Base-by-base conservation (phyloP, 202 grass and related monocot genomes). In the Setaria italica region DNA sequence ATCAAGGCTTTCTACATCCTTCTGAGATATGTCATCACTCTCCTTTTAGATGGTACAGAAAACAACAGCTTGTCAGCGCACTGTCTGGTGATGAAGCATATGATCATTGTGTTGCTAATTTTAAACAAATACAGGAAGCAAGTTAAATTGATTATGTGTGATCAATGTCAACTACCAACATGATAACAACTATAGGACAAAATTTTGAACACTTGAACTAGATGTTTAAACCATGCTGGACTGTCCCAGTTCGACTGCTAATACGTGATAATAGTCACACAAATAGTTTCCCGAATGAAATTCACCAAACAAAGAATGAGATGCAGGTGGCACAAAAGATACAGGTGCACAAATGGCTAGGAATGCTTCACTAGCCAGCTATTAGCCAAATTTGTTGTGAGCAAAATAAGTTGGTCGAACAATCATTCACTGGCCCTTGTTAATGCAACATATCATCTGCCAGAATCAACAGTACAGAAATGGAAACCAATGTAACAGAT, bases 1-100 rank as follows among this genome's bases (percentile, higher is more conserved):
- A 60, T 46, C 74, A 84, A 87, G 82, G 81, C 39, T 90, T 85
- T 94, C 92, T 77, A 94, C 47, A 56, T 92, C 92, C 66, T 88
- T 86, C 34, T 74, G 82, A 75, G 90, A 86, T 57, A 73, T 10
- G 64, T 64, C 87, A 69, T 86, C 85, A 66, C 33, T 75, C 42
- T 94, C 87, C 92, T 92, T 78, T 84, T 63, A 57, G 59, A 80
- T 48, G 32, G 19, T 70, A 46, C 68, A 74, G 20, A 48, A 83
- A 64, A 83, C 9, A 57, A 57, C 3, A 80, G 3, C 16, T 39
- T 17, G 25, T 92, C 34, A 94, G 66, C 4, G 77, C 60, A 76
- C 16, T 9, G 11, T 53, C 62, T 54, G 21, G 45, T 66, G 14
- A 42, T 62, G 16, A 87, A 60, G 48, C 41, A 71, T 3, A 85